Percentiles rank a stretch among this genome's conserved stretches.
Evolutionary conservation across 2,329 filamentous ascomycete species (phyloP).

Genomic region (Phialocephala sp.): DNA sequence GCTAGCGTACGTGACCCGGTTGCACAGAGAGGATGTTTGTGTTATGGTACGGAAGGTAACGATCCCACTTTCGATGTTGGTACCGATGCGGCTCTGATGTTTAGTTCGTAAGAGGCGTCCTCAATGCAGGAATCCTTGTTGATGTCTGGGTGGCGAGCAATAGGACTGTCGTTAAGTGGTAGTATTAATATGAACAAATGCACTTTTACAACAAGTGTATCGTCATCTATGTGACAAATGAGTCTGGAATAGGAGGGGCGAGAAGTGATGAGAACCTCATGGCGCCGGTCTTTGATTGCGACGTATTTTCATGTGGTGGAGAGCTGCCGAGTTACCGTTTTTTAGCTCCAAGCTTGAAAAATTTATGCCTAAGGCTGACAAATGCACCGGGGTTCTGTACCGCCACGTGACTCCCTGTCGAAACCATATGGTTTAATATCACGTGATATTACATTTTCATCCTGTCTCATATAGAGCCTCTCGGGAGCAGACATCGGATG

Average conservation of each 20-base stretch:
- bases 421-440: no score
- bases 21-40: background rate
- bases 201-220: background rate
- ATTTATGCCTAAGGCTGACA: background rate
- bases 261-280: constrained; percentile 14
- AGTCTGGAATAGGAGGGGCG: constrained; percentile 5
- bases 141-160: background rate
- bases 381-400: background rate
- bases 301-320: constrained; percentile 1
- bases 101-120: constrained; percentile 7
- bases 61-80: constrained; percentile 7
- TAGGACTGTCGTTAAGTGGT: background rate
- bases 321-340: background rate
- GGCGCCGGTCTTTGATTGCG: constrained; percentile 6
- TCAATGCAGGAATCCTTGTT: background rate
- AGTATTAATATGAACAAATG: background rate
- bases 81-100: constrained; percentile 9
- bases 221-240: background rate
- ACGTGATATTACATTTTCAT: background rate
- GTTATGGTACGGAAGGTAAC: constrained; percentile 2
- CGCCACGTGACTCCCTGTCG: no score
- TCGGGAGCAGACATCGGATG: background rate
- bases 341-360: background rate
- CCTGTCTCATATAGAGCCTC: background rate
- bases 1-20: background rate